A percentile compares a stretch with the other conserved stretches of the same genome.
Evolutionary conservation across 148 eudicot genomes (phyloP).

Genomic region (Cornus kousa): DNA sequence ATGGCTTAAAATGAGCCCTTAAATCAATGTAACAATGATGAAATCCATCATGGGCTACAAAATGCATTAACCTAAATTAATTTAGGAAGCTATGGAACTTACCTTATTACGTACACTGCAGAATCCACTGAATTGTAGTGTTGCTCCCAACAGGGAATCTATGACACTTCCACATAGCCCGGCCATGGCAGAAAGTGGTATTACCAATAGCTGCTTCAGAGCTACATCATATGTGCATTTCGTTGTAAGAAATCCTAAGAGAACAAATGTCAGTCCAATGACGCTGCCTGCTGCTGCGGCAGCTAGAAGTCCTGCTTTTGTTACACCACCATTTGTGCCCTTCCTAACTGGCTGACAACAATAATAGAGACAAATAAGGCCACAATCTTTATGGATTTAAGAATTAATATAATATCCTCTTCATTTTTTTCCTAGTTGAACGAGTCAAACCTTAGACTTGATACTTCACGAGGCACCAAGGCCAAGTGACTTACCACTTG

Average conservation of each 20-base stretch:
- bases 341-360: constrained; percentile 61
- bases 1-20: neutral
- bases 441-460: no score
- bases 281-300: constrained; percentile 81
- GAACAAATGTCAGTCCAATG: constrained; percentile 68
- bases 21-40: no score
- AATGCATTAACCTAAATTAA: neutral
- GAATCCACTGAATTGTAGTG: constrained; percentile 80
- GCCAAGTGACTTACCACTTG: no score
- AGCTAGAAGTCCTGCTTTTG: constrained; percentile 79
- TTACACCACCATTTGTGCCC: constrained; percentile 98
- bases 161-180: constrained; percentile 85
- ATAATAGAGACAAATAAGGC: constrained; percentile 19
- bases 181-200: constrained; percentile 75
- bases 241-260: constrained; percentile 63
- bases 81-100: neutral
- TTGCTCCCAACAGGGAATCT: constrained; percentile 90
- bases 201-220: constrained; percentile 71
- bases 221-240: constrained; percentile 53
- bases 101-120: constrained; percentile 87
- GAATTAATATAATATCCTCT: neutral
- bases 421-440: no score
- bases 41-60: neutral
- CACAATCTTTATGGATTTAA: neutral
- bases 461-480: no score